Evolutionary conservation across 2,329 filamentous ascomycete genomes (phyloP).

Genomic region (Colletotrichum salicis): DNA sequence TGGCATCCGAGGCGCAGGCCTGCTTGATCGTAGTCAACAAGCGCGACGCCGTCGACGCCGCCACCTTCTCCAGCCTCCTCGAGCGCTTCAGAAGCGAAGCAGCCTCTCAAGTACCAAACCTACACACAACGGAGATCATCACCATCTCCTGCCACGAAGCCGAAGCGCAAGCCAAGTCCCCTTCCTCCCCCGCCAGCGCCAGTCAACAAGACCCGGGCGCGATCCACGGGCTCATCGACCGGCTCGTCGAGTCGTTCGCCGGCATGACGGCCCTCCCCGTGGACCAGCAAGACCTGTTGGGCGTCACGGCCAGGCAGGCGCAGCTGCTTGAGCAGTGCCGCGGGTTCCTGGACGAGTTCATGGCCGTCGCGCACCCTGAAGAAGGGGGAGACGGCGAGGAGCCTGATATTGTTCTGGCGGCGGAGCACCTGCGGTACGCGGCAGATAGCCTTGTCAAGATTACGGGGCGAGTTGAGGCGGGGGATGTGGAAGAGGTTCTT

Average conservation of each 20-base stretch:
- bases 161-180: slow-evolving; percentile 40
- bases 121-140: slow-evolving; percentile 56
- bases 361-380: slow-evolving; percentile 62
- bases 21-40: slow-evolving; percentile 72
- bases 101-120: slow-evolving; percentile 51
- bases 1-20: slow-evolving; percentile 61
- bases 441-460: slow-evolving; percentile 85
- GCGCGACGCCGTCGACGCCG: slow-evolving; percentile 58
- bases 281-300: slow-evolving; percentile 84
- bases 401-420: slow-evolving; percentile 87
- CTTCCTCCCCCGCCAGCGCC: neutral
- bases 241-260: slow-evolving; percentile 75
- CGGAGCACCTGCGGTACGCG: slow-evolving; percentile 86
- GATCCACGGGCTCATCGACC: slow-evolving; percentile 74
- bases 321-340: slow-evolving; percentile 82
- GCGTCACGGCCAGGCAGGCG: slow-evolving; percentile 89
- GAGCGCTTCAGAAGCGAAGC: slow-evolving; percentile 51
- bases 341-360: slow-evolving; percentile 77
- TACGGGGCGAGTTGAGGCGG: slow-evolving; percentile 84
- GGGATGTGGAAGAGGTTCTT: slow-evolving; percentile 94
- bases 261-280: slow-evolving; percentile 76
- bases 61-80: slow-evolving; percentile 51
- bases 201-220: slow-evolving; percentile 64
- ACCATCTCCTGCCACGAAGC: slow-evolving; percentile 79
- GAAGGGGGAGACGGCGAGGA: slow-evolving; percentile 53